Base-by-base conservation (phyloP, 768 basidiomycete species). In the Obba rivulosa region DNA sequence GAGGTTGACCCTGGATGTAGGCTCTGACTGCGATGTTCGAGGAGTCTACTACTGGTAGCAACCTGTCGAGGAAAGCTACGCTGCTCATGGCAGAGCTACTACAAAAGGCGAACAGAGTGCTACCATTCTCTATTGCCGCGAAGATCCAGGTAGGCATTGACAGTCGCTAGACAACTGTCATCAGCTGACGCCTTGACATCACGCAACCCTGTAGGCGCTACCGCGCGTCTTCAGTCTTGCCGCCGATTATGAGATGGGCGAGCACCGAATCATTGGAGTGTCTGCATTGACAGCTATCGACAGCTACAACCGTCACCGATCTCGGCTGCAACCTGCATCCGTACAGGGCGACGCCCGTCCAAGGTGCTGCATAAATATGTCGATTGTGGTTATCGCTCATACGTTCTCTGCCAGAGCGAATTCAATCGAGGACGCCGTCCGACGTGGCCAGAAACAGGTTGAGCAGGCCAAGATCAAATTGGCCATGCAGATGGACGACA, bases 401-500 rank as follows among this genome's bases (percentile, higher is more conserved):
- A 20, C 13, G 8, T 23, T n/a, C 38, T 14, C 8, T 16, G 41
- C 24, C 50, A 85, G 86, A 62, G 87, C 86, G 4, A 89, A 86
- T 58, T 89, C 83, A 24, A 74, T 87, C 1, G 91, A 94, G 60
- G 95, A 97, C 58, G 78, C 88, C 2, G 77, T 94, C 25, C 80
- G 88, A 24, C 78, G 92, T 40, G 89, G 89, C 11, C 94, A 96
- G 66, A 76, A 89, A 51, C 91, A 92, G 57, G 85, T 94, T 2
- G 92, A 96, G 57, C 88, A 92, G 58, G 84, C 80, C 21, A 93
- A 90, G 66, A 74, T 96, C 46, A 91, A 92, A 62, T 77, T 87
- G 61, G 87, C 85, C 51, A 82, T 96, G 78, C 88, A 92, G 67
- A 90, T 98, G 81, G 96, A 99, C 62, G 96, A 98, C 65, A 85